Base-by-base conservation (phyloP, 306 rosid genomes). In the Pueraria montana region DNA sequence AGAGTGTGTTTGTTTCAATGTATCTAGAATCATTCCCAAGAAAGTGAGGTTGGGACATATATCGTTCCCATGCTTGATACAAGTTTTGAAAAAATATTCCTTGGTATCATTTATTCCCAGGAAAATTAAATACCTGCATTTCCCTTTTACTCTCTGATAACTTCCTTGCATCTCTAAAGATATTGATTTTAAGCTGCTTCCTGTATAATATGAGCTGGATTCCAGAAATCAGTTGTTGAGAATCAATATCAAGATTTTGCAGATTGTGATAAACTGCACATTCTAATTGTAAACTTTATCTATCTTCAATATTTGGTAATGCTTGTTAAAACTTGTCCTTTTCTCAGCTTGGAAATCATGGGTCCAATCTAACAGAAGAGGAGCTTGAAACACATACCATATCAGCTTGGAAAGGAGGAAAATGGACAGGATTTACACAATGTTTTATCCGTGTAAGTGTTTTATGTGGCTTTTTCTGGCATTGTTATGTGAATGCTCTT, bases 331-430 rank as follows among this genome's bases (percentile, higher is more conserved):
- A 40, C 79, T 74, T 53, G 67, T 76, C 69, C 55, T 76, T 82
- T 83, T 75, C 82, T 74, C 89, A 96, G 99, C 94, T 96, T 53
- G 98, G 98, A 89, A 96, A 88, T 89, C 95, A 88, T 66, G 98
- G 98, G 38, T 94, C 99, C 74, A 96, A 92, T 88, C 90, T 96
- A 79, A 93, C 99, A 7, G 97, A 96, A 81, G 98, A 96, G 86
- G 99, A 96, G 88, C 99, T 96, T 82, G 99, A 96, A 89, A 94
- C 99, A 45, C 99, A 96, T 86, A 91, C 97, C 18, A 91, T 96
- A 88, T 90, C 98, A 27, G 98, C 99, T 82, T 96, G 99, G 99
- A 96, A 96, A 89, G 97, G 90, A 80, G 98, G 95, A 79, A 96
- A 96, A 77, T 89, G 98, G 85, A 87, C 94, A 81, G 79, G 85